phyloP scores from a whole-genome alignment of 768 basidiomycete species.

The Panaeolus cyanescens region DNA sequence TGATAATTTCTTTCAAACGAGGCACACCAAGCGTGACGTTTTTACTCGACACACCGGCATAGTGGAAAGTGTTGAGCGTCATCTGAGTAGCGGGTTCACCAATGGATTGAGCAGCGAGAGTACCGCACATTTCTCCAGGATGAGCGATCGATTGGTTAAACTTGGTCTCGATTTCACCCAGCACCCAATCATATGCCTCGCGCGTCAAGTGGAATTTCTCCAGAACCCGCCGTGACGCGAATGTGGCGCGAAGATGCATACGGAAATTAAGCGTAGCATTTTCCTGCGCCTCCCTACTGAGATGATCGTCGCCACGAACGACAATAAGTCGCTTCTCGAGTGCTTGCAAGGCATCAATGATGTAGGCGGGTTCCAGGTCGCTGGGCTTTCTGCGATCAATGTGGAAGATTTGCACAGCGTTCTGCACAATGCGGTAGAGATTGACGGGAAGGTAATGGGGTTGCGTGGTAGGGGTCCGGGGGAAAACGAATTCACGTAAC shows the following conservation, averaged over 20 bases:
- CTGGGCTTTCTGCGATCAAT: slow-evolving; percentile 93
- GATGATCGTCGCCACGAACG: slow-evolving; percentile 80
- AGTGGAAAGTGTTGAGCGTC: slow-evolving; percentile 99
- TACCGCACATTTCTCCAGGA: slow-evolving; percentile 99
- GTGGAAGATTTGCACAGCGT: slow-evolving; percentile 95
- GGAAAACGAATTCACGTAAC: slow-evolving; percentile 86
- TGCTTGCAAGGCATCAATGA: slow-evolving; percentile 77
- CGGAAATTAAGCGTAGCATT: slow-evolving; percentile 92
- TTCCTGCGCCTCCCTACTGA: slow-evolving; percentile 77
- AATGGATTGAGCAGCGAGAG: slow-evolving; percentile 96
- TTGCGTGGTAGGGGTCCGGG: slow-evolving; percentile 63
- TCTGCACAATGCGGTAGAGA: slow-evolving; percentile 92
- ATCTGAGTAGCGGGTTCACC: slow-evolving; percentile 99
- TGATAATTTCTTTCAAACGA: slow-evolving; percentile 98
- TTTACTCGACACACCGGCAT: slow-evolving; percentile 99
- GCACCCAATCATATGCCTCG: slow-evolving; percentile 97
- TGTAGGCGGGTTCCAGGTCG: slow-evolving; percentile 87
- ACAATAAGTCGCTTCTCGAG: slow-evolving; percentile 80
- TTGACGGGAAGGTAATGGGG: slow-evolving; percentile 95
- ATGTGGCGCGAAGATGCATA: slow-evolving; percentile 89
- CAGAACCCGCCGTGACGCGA: slow-evolving; percentile 84
- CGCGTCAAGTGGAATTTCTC: slow-evolving; percentile 86
- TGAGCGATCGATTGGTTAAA: slow-evolving; percentile 93
- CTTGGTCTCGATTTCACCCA: slow-evolving; percentile 94
- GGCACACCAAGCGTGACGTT: slow-evolving; percentile 99